These are phyloP conservation scores for Russula emetica DNA, from an alignment of 768 basidiomycete species.

Conservation along the genomic window DNA sequence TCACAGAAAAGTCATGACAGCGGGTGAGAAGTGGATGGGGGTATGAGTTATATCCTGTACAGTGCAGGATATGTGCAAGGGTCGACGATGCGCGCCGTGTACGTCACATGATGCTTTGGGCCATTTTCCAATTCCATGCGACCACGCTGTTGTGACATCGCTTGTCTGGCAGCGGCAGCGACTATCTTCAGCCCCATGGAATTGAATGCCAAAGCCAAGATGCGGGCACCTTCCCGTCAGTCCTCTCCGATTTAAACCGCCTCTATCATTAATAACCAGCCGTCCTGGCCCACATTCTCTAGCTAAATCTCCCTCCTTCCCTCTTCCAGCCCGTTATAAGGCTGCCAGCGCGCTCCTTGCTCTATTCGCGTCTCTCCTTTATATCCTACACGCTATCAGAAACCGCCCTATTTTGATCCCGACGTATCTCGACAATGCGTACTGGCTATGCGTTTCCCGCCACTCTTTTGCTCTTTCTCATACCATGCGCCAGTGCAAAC, in stretches of 20 bases:
- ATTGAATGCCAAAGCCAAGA: conserved; percentile 11
- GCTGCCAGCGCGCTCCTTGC: conserved; percentile 23
- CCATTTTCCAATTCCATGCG: background rate
- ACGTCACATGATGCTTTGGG: background rate
- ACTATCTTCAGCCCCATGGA: background rate
- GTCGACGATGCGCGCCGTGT: too few relatives aligned
- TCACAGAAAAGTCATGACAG: too few relatives aligned
- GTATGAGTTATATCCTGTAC: too few relatives aligned
- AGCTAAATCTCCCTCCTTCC: background rate
- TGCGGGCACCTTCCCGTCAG: background rate
- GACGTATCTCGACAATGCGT: conserved; percentile 34
- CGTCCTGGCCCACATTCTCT: background rate
- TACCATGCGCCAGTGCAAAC: conserved; percentile 7
- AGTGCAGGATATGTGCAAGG: too few relatives aligned
- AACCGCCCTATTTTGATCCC: conserved; percentile 26
- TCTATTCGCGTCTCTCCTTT: conserved; percentile 31
- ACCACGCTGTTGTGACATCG: background rate
- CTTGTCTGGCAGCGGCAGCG: background rate
- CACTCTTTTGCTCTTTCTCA: conserved; percentile 16
- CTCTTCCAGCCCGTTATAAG: conserved; percentile 10
- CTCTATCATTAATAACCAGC: background rate
- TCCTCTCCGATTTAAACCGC: background rate
- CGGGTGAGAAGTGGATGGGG: too few relatives aligned
- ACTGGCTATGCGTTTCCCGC: conserved; percentile 32
- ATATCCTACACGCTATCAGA: conserved; percentile 28